Percentiles rank a stretch among this genome's conserved stretches.
These are phyloP conservation scores for Trifolium fragiferum DNA, from an alignment of 306 rosid species.

Conservation along the genomic window DNA sequence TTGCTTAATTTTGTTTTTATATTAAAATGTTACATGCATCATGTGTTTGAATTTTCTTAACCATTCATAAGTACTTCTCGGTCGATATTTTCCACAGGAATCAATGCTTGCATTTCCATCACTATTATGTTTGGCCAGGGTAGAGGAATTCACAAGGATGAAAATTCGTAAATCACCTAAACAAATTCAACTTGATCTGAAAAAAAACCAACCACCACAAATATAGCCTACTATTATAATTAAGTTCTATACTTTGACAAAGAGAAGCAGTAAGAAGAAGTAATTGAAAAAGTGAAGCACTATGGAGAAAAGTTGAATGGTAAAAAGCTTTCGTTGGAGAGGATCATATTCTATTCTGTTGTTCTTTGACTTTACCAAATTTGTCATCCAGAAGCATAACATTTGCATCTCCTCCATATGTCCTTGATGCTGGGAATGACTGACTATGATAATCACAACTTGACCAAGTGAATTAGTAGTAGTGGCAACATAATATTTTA, in stretches of 20 bases:
- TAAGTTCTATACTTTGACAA: not conserved
- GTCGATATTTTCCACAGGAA: not conserved
- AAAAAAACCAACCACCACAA: not conserved
- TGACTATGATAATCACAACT: not conserved
- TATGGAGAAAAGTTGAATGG: not conserved
- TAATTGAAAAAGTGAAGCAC: not conserved
- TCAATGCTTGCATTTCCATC: not conserved
- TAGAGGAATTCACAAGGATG: not conserved
- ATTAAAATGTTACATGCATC: no score
- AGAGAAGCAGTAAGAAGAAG: not conserved
- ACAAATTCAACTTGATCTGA: not conserved
- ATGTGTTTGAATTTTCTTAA: no score
- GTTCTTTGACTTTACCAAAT: slow-evolving; percentile 22
- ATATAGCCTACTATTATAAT: not conserved
- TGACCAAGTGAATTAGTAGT: not conserved
- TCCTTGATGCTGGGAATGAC: not conserved
- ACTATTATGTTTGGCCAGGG: not conserved
- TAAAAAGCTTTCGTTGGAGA: not conserved
- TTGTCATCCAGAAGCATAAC: not conserved
- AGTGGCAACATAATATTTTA: not conserved
- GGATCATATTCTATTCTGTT: slow-evolving; percentile 26
- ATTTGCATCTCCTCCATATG: slow-evolving; percentile 8
- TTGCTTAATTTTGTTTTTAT: no score
- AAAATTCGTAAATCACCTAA: not conserved
- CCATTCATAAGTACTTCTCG: no score